Base-by-base conservation (phyloP, 2,329 filamentous ascomycete species). In the Bipolaris sorokiniana region DNA sequence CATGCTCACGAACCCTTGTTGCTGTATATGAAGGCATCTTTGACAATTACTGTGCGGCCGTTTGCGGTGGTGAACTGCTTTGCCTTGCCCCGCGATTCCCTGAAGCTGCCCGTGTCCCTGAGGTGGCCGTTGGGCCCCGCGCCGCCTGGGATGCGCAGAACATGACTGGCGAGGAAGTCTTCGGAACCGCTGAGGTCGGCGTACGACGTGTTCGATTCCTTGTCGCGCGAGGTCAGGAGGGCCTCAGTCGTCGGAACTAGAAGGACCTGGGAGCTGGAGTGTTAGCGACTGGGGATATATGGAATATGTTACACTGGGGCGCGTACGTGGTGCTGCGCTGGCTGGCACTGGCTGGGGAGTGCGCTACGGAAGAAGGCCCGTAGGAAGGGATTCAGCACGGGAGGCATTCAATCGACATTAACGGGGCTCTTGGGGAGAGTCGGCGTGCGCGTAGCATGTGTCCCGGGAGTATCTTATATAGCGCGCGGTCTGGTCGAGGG, bases 351-450 rank as follows among this genome's bases (percentile, higher is more conserved):
- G 72, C 90, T 83, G 69, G 90, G 90, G 76, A 97, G 86, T 78
- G 91, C 88, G 86, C 92, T 98, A 83, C 92, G 92, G 86, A 97
- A 97, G 88, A 99, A 98, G 84, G 94, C 92, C 84, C 91, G 89
- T 79, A 99, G 86, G 81, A 97, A 98, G 78, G 95, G 95, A 82
- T 99, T 99, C 88, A 98, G 86, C 63, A 73, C 71, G 83, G 95
- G 92, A 89, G 93, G 93, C 93, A 97, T 97, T 88, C 89, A 90
- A 83, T 79, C 80, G 75, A 77, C 71, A 74, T 71, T 41, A 65
- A 70, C 53, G 38, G 52, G 51, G 44, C 42, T 62, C 61, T 52
- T 62, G 46, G 48, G 48, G 40, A 38, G 45, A 41, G 51, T 63
- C 56, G 56, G 62, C 56, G 60, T 56, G 63, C 56, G 62, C 59